These are phyloP conservation scores for Benincasa hispida DNA, from an alignment of 306 rosid genomes.

Conservation along the genomic window DNA sequence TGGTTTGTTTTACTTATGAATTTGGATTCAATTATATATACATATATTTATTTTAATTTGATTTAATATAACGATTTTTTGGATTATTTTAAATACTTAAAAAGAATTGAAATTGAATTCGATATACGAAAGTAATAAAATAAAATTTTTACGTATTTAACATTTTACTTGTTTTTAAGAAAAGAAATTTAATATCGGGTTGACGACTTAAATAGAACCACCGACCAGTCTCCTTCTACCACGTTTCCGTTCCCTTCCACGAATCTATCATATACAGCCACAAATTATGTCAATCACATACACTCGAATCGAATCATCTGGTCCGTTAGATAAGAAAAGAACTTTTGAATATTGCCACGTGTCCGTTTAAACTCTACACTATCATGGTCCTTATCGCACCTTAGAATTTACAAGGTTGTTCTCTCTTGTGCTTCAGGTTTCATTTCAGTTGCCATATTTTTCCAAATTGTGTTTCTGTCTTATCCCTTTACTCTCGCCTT, in stretches of 20 bases:
- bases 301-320: too few species aligned
- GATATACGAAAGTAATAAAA: too few species aligned
- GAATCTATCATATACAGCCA: neutral
- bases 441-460: neutral
- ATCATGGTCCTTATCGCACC: neutral
- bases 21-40: too few species aligned
- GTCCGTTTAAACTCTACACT: neutral
- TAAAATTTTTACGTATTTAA: too few species aligned
- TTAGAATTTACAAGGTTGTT: neutral
- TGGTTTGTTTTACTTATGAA: too few species aligned
- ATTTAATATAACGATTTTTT: too few species aligned
- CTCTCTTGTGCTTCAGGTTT: neutral
- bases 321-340: neutral
- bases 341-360: neutral
- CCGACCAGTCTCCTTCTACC: neutral
- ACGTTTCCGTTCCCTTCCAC: neutral
- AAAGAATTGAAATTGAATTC: too few species aligned
- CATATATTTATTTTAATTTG: too few species aligned
- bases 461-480: neutral
- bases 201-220: neutral
- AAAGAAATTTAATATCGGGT: too few species aligned
- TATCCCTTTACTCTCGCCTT: conserved; percentile 4
- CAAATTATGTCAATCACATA: neutral
- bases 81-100: too few species aligned
- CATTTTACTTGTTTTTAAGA: too few species aligned